phyloP scores from a whole-genome alignment of 2,329 filamentous ascomycete species.

The Trichoderma lentiforme region DNA sequence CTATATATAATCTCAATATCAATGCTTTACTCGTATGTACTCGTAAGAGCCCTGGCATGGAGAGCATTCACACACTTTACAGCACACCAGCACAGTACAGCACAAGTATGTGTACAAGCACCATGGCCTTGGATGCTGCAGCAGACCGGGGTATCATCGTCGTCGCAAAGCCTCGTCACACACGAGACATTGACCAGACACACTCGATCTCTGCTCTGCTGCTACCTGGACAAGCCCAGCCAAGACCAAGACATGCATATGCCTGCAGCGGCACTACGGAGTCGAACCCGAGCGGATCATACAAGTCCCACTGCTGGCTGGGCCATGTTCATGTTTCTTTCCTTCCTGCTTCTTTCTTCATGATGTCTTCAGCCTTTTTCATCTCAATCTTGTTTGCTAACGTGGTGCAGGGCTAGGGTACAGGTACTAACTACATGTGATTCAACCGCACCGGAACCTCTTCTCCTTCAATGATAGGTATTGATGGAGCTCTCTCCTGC shows the following conservation, averaged over 20 bases:
- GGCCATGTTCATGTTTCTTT: not conserved
- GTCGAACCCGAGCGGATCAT: constrained; percentile 11
- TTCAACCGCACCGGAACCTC: not conserved
- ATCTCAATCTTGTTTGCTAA: not conserved
- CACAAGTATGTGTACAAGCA: not conserved
- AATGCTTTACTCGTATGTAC: not conserved
- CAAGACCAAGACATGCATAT: not conserved
- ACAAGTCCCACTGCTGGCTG: not conserved
- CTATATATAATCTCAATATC: not conserved
- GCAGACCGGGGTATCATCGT: no score
- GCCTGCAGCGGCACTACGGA: constrained; percentile 16
- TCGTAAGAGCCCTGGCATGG: not conserved
- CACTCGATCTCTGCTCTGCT: not conserved
- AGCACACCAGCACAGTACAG: not conserved
- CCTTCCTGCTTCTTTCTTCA: not conserved
- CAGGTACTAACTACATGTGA: not conserved
- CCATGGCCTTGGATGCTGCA: not conserved
- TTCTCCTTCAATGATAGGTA: not conserved
- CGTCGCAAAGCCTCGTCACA: not conserved
- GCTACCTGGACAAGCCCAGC: not conserved
- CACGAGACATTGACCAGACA: not conserved
- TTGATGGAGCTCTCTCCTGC: not conserved
- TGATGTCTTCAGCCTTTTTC: not conserved
- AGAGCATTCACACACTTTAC: not conserved
- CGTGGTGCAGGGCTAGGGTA: not conserved